Percentiles rank a stretch among this genome's conserved stretches.
Evolutionary conservation across 768 basidiomycete genomes (phyloP).

Genomic region (Phanerochaete sordida): DNA sequence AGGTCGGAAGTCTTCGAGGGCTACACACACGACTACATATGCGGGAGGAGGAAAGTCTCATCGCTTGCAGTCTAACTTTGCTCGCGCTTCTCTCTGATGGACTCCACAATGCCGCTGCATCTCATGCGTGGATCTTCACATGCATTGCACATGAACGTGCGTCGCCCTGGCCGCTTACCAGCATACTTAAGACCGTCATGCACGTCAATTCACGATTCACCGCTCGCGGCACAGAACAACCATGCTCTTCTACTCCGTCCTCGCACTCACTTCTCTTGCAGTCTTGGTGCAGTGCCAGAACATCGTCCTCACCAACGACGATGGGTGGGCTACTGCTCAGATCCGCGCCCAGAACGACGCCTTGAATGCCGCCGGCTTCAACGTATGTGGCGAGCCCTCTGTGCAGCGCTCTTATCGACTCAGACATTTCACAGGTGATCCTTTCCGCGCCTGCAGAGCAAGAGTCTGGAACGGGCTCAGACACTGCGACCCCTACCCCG

Average conservation of each 20-base stretch:
- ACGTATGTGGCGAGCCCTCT: conserved; percentile 15
- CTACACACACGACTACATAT: not conserved
- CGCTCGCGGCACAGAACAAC: not conserved
- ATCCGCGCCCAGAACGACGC: conserved; percentile 28
- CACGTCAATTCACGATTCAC: not conserved
- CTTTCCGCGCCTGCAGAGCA: conserved; percentile 31
- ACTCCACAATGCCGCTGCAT: not conserved
- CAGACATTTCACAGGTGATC: conserved; percentile 20
- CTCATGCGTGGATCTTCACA: not conserved
- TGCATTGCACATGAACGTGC: not conserved
- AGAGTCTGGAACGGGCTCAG: conserved; percentile 31
- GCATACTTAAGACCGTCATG: not conserved
- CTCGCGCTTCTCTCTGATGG: not conserved
- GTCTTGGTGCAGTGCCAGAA: conserved; percentile 3
- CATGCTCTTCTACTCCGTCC: not conserved
- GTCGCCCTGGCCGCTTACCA: not conserved
- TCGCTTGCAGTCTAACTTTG: not conserved
- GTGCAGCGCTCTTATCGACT: no score
- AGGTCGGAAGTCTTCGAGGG: not conserved
- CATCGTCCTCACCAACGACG: conserved; percentile 27
- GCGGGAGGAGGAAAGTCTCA: not conserved
- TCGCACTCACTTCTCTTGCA: not conserved
- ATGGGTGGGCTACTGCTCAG: conserved; percentile 31
- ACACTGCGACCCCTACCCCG: conserved; percentile 20
- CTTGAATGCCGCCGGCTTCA: conserved; percentile 21